These are phyloP conservation scores for Populus trichocarpa DNA, from an alignment of 441 rosid species.

Conservation along the genomic window DNA sequence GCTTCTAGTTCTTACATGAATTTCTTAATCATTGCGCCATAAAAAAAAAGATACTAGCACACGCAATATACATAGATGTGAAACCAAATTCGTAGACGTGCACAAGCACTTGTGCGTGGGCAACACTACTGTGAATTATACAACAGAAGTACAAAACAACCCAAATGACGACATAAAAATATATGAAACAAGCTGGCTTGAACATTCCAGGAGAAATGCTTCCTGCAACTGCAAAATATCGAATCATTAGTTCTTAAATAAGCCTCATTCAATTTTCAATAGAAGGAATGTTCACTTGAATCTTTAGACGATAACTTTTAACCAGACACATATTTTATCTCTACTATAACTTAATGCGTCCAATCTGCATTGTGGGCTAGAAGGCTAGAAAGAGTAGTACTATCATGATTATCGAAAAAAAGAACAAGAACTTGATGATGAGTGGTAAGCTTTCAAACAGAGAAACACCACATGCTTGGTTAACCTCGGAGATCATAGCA, in stretches of 20 bases:
- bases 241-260: background rate
- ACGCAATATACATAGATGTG: background rate
- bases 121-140: background rate
- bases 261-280: background rate
- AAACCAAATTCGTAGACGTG: background rate
- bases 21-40: background rate
- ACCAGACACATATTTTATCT: too few species aligned
- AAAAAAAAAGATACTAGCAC: background rate
- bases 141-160: background rate
- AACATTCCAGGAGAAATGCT: background rate
- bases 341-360: too few species aligned
- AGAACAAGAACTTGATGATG: too few species aligned
- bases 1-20: background rate
- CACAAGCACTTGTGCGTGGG: background rate
- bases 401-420: too few species aligned
- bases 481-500: background rate
- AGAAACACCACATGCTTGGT: background rate
- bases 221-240: constrained; percentile 3
- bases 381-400: too few species aligned
- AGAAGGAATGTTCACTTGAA: background rate
- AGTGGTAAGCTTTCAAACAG: background rate
- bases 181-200: background rate
- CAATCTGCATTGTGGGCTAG: too few species aligned
- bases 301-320: background rate
- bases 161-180: background rate